Conservation (phyloP, 2,329 filamentous ascomycete species). For the Trichoderma arundinaceum region DNA sequence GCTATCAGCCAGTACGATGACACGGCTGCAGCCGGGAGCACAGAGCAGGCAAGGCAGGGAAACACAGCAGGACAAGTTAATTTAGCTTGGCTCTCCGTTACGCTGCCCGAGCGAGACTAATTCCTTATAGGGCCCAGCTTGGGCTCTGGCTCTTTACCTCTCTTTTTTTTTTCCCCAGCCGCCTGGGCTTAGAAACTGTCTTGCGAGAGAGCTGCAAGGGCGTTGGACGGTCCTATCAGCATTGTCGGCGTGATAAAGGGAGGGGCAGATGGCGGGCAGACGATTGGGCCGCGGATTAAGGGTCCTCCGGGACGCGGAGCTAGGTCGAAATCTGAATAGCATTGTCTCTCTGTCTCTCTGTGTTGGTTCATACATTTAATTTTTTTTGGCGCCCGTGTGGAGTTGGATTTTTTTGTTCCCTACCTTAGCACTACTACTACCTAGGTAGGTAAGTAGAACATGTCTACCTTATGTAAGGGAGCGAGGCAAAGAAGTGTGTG, state of each 20-base stretch:
- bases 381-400: not conserved
- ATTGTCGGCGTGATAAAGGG: slow-evolving; percentile 19
- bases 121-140: slow-evolving; percentile 29
- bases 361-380: not conserved
- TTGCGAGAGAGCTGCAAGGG: slow-evolving; percentile 29
- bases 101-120: slow-evolving; percentile 23
- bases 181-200: slow-evolving; percentile 28
- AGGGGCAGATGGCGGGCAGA: slow-evolving; percentile 25
- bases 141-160: slow-evolving; percentile 4
- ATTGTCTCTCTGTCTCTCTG: not conserved
- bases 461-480: slow-evolving; percentile 13
- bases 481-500: not conserved
- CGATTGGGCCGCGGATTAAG: slow-evolving; percentile 30
- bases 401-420: not conserved
- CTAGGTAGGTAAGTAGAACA: too few species aligned
- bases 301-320: slow-evolving; percentile 25
- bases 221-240: slow-evolving; percentile 28
- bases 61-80: slow-evolving; percentile 27
- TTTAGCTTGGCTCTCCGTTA: slow-evolving; percentile 25
- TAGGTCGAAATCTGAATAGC: slow-evolving; percentile 24
- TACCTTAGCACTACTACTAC: not conserved
- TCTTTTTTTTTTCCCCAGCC: slow-evolving; percentile 16
- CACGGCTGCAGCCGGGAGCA: slow-evolving; percentile 28
- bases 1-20: slow-evolving; percentile 27
- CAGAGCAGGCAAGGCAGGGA: slow-evolving; percentile 19